Conservation (phyloP, 768 basidiomycete genomes). For the Leccinum truebloodii region DNA sequence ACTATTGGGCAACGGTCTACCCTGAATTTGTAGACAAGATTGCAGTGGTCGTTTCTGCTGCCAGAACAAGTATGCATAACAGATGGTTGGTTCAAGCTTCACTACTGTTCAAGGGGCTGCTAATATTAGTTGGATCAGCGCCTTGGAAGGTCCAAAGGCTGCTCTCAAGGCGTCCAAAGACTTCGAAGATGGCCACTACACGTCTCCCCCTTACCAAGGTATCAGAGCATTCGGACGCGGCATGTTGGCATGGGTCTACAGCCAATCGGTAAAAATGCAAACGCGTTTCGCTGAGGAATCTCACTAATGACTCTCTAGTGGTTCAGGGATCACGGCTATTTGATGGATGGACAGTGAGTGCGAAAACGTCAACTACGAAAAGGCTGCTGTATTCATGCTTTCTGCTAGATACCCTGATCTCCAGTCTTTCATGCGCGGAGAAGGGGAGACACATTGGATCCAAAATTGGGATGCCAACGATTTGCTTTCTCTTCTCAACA, state of each 20-base stretch:
- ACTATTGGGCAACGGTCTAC: constrained; percentile 55
- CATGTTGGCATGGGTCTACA: constrained; percentile 56
- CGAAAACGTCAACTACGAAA: neutral
- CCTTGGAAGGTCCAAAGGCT: constrained; percentile 57
- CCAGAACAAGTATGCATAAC: constrained; percentile 54
- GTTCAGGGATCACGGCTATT: constrained; percentile 49
- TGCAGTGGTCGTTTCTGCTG: constrained; percentile 48
- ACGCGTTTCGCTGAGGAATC: constrained; percentile 78
- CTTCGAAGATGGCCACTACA: constrained; percentile 55
- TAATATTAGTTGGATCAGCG: constrained; percentile 33
- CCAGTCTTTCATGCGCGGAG: constrained; percentile 46
- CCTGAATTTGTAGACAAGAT: constrained; percentile 54
- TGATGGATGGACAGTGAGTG: constrained; percentile 40
- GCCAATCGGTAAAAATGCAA: constrained; percentile 57
- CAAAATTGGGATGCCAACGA: constrained; percentile 55
- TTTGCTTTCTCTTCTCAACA: constrained; percentile 47
- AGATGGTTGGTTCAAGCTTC: constrained; percentile 41
- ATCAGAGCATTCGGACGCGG: constrained; percentile 57
- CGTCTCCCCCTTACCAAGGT: constrained; percentile 43
- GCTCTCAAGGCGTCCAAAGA: constrained; percentile 53
- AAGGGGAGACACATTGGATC: constrained; percentile 49
- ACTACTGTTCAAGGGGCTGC: neutral
- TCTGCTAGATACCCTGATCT: constrained; percentile 45
- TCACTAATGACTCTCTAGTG: constrained; percentile 37
- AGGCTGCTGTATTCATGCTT: constrained; percentile 1